A percentile compares a stretch with the other conserved stretches of the same genome.
Evolutionary conservation across 2,329 filamentous ascomycete genomes (phyloP).

Genomic region (Pseudogymnoascus destructans): DNA sequence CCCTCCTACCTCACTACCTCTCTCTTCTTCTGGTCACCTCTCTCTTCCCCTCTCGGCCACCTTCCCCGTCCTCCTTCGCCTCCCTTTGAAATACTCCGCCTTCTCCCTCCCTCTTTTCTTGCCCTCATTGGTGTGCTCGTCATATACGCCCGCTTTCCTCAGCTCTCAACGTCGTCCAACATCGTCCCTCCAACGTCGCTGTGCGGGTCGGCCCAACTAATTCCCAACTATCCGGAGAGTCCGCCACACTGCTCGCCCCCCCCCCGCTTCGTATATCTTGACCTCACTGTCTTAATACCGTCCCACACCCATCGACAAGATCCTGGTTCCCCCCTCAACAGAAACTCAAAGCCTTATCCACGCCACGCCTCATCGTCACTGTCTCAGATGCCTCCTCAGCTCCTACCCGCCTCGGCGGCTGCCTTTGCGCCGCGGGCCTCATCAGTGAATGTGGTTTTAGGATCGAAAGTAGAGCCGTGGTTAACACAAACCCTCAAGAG

Average conservation of each 20-base stretch:
- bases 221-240: not conserved
- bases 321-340: not conserved
- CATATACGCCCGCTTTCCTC: not conserved
- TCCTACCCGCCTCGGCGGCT: constrained; percentile 88
- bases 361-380: not conserved
- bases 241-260: not conserved
- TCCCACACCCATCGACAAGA: not conserved
- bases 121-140: not conserved
- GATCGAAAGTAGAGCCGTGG: constrained; percentile 88
- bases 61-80: not conserved
- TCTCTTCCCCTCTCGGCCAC: not conserved
- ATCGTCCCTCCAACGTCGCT: not conserved
- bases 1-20: not conserved
- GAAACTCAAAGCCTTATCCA: not conserved
- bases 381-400: constrained; percentile 66
- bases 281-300: not conserved
- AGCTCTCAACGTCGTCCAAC: not conserved
- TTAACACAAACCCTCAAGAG: constrained; percentile 92
- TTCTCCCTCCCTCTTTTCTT: not conserved
- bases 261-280: not conserved
- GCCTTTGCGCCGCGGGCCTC: constrained; percentile 86
- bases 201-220: not conserved
- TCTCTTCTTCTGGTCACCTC: not conserved
- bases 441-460: constrained; percentile 87
- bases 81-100: not conserved